phyloP scores from a whole-genome alignment of 768 basidiomycete genomes.

The Termitomyces eurrhizus region DNA sequence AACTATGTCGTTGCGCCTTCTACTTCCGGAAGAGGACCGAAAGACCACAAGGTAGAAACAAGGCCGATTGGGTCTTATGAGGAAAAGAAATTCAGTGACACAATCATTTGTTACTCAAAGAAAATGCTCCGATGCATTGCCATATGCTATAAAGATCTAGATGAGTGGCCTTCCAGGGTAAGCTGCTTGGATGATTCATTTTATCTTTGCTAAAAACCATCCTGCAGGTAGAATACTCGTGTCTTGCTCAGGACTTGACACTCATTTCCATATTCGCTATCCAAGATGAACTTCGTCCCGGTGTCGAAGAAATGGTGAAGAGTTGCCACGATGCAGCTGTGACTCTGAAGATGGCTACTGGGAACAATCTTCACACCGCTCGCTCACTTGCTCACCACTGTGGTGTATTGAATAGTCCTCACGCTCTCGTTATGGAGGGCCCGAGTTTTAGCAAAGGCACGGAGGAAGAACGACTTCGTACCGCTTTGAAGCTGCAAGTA shows the following conservation, averaged over 20 bases:
- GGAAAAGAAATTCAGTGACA: no score
- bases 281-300: constrained; percentile 90
- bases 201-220: no score
- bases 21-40: constrained; percentile 12
- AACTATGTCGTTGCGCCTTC: constrained; percentile 69
- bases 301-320: constrained; percentile 70
- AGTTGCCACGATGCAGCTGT: constrained; percentile 90
- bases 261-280: constrained; percentile 91
- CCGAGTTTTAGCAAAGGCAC: constrained; percentile 83
- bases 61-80: constrained; percentile 59
- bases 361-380: constrained; percentile 92
- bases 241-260: constrained; percentile 67
- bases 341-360: constrained; percentile 95
- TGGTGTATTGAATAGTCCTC: constrained; percentile 62
- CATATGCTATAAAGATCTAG: constrained; percentile 86
- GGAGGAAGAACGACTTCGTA: constrained; percentile 65
- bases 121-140: constrained; percentile 40
- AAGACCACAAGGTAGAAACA: constrained; percentile 41
- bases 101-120: no score
- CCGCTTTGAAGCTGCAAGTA: constrained; percentile 91
- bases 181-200: constrained; percentile 17
- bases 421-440: constrained; percentile 87
- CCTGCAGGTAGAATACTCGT: constrained; percentile 7
- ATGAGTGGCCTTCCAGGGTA: constrained; percentile 74
- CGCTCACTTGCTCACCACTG: constrained; percentile 96